Evolutionary conservation across 106 monocot genomes (phyloP).

Genomic region (Triglochin maritima): DNA sequence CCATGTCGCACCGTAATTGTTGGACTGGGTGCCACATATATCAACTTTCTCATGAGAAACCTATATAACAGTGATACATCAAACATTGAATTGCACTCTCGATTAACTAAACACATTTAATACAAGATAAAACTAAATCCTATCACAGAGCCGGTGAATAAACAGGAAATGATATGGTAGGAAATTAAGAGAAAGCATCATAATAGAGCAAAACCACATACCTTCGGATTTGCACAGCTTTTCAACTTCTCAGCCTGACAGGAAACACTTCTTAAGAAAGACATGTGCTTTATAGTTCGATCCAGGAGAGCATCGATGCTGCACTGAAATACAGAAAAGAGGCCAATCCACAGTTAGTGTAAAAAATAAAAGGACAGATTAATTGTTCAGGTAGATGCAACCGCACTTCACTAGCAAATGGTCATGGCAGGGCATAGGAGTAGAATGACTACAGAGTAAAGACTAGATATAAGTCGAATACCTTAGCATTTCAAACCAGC

Average conservation of each 20-base stretch:
- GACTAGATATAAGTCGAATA: too few species aligned
- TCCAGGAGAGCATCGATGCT: slow-evolving; percentile 78
- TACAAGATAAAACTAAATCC: background rate
- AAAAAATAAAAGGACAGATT: background rate
- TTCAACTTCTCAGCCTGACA: slow-evolving; percentile 49
- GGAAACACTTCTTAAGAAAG: slow-evolving; percentile 60
- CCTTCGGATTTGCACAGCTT: slow-evolving; percentile 26
- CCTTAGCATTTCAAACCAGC: slow-evolving; percentile 3
- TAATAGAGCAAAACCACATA: background rate
- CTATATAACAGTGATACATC: slow-evolving; percentile 11
- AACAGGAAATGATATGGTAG: too few species aligned
- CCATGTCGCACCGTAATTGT: slow-evolving; percentile 16
- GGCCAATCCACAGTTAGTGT: too few species aligned
- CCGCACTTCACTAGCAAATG: background rate
- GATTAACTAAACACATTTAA: background rate
- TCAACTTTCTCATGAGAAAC: slow-evolving; percentile 2
- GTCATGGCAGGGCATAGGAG: background rate
- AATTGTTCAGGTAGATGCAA: background rate
- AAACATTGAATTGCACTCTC: too few species aligned
- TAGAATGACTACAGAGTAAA: too few species aligned
- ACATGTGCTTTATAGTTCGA: slow-evolving; percentile 67
- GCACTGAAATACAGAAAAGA: slow-evolving; percentile 42
- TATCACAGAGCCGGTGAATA: background rate
- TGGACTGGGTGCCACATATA: background rate
- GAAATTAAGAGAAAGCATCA: too few species aligned